Evolutionary conservation across 768 basidiomycete species (phyloP).

Genomic region (Auricularia sp.): DNA sequence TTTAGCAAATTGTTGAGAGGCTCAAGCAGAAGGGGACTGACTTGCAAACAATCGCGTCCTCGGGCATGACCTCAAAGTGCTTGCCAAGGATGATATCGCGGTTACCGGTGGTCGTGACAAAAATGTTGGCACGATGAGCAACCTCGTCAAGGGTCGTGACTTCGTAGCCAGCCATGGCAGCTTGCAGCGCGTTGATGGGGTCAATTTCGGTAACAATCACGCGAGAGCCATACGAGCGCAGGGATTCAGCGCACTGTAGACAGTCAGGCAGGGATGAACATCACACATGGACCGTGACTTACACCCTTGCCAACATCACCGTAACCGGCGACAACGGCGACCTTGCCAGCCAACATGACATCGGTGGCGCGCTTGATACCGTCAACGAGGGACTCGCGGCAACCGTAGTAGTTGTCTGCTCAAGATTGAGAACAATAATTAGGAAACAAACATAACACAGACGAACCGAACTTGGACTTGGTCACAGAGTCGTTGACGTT

Average conservation of each 20-base stretch:
- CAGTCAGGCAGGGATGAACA: conserved; percentile 7
- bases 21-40: conserved; percentile 30
- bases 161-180: conserved; percentile 99
- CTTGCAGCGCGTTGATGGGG: conserved; percentile 99
- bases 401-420: conserved; percentile 89
- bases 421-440: background rate
- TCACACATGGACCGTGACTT: conserved; percentile 28
- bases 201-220: conserved; percentile 97
- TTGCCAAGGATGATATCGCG: conserved; percentile 89
- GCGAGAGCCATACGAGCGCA: conserved; percentile 94
- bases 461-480: conserved; percentile 81
- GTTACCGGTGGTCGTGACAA: conserved; percentile 98
- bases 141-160: conserved; percentile 98
- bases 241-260: conserved; percentile 88
- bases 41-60: conserved; percentile 99
- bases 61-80: conserved; percentile 91
- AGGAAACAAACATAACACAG: background rate
- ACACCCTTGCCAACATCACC: conserved; percentile 99
- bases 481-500: conserved; percentile 99
- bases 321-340: conserved; percentile 96
- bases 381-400: conserved; percentile 98
- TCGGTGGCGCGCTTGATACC: conserved; percentile 99
- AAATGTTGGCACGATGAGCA: conserved; percentile 78
- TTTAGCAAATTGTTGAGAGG: too few species aligned
- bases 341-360: conserved; percentile 99